phyloP scores from a whole-genome alignment of 495 filamentous ascomycete genomes.

The Hypomontagnella monticulosa region DNA sequence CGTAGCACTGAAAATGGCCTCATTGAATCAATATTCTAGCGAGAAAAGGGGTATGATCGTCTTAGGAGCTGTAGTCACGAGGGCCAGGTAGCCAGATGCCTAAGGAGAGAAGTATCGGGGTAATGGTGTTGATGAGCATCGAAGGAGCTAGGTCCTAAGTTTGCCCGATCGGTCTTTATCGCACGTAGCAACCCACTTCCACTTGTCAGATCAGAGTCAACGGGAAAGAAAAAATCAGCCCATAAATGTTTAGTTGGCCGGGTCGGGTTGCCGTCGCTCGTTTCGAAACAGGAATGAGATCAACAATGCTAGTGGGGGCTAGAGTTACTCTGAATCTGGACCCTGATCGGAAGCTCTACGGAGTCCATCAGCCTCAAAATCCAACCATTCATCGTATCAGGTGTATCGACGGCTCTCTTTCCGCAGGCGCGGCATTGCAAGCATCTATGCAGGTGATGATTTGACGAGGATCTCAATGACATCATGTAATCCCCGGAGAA shows the following conservation, averaged over 20 bases:
- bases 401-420: neutral
- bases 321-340: conserved; percentile 22
- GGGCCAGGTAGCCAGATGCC: conserved; percentile 13
- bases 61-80: conserved; percentile 26
- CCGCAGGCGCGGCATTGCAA: neutral
- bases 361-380: conserved; percentile 32
- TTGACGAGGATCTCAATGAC: conserved; percentile 21
- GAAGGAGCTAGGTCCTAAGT: conserved; percentile 22
- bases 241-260: conserved; percentile 30
- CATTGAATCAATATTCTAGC: conserved; percentile 26
- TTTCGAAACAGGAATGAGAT: conserved; percentile 33
- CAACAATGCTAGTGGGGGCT: conserved; percentile 31
- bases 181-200: conserved; percentile 14
- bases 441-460: conserved; percentile 2
- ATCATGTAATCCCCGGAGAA: conserved; percentile 34
- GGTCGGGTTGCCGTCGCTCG: conserved; percentile 9
- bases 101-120: conserved; percentile 8
- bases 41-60: conserved; percentile 30
- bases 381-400: conserved; percentile 10
- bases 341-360: conserved; percentile 13
- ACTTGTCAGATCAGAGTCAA: conserved; percentile 21
- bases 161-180: conserved; percentile 34
- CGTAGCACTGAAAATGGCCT: conserved; percentile 12
- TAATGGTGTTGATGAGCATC: conserved; percentile 13
- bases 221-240: conserved; percentile 28